phyloP scores from a whole-genome alignment of 805 yeast genomes.

The Isabelozyma gotoi region DNA sequence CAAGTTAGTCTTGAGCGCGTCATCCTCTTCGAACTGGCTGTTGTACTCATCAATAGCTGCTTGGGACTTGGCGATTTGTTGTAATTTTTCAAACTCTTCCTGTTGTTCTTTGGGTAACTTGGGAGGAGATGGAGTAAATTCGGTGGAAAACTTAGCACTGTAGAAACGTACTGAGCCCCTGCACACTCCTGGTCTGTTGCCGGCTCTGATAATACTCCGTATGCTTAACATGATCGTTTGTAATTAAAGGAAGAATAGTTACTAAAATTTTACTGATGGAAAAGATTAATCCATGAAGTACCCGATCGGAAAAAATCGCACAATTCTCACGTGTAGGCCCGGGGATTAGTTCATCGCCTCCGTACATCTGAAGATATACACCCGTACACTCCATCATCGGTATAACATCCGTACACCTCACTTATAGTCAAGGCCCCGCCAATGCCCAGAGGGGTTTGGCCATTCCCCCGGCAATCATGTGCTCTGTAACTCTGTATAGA shows the following conservation, averaged over 20 bases:
- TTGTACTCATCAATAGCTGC: conserved; percentile 77
- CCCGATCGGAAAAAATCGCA: not conserved
- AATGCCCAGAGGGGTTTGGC: too few relatives aligned
- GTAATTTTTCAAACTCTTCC: conserved; percentile 87
- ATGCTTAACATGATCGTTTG: not conserved
- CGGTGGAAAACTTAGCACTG: conserved; percentile 20
- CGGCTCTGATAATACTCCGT: not conserved
- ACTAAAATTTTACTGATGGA: not conserved
- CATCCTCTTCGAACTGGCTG: conserved; percentile 36
- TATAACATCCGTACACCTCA: too few relatives aligned
- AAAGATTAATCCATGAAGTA: not conserved
- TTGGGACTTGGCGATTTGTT: conserved; percentile 76
- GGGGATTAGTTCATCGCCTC: too few relatives aligned
- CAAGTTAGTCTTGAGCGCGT: conserved; percentile 23
- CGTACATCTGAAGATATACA: too few relatives aligned
- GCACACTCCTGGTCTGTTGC: not conserved
- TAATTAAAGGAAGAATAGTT: not conserved
- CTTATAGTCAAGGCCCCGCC: too few relatives aligned
- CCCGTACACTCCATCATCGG: too few relatives aligned
- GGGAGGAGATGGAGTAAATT: conserved; percentile 54
- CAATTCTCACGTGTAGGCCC: not conserved
- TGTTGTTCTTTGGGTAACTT: conserved; percentile 77
- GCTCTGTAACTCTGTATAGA: too few relatives aligned
- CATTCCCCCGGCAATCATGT: too few relatives aligned
- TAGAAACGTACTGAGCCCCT: conserved; percentile 7